Percentiles rank a stretch among this genome's conserved stretches.
Evolutionary conservation across 225 moss, liverwort and hornwort species (phyloP).

Genomic region (Lunularia cruciata): DNA sequence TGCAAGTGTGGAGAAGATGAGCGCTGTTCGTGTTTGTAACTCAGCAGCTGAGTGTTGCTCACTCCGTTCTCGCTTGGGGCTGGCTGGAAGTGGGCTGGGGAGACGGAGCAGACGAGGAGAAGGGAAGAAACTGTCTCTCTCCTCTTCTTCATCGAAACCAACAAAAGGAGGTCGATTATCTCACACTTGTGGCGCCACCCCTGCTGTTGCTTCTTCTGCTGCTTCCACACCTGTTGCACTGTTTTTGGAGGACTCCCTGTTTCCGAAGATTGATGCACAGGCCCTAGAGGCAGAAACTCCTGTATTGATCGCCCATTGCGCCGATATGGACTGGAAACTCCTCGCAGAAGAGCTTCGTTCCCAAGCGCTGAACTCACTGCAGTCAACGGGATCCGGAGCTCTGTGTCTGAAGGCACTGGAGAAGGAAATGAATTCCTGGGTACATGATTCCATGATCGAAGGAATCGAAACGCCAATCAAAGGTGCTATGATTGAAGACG

Average conservation of each 20-base stretch:
- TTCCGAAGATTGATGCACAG: conserved; percentile 30
- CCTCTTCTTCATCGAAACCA: background rate
- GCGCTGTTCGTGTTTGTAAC: background rate
- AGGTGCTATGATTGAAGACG: conserved; percentile 33
- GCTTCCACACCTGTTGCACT: background rate
- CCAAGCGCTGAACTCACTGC: conserved; percentile 52
- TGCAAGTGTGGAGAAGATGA: background rate
- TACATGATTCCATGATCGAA: conserved; percentile 54
- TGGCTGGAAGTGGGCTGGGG: conserved; percentile 8
- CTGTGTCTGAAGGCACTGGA: conserved; percentile 47
- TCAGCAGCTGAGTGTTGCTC: background rate
- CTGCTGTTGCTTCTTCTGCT: background rate
- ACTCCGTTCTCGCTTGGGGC: conserved; percentile 11
- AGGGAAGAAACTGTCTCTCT: background rate
- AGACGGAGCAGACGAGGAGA: background rate
- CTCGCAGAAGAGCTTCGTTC: conserved; percentile 62
- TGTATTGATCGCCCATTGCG: conserved; percentile 56
- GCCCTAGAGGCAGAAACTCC: conserved; percentile 65
- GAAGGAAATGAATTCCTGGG: conserved; percentile 42
- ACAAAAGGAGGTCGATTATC: background rate
- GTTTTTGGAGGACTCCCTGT: conserved; percentile 15
- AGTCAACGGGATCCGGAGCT: conserved; percentile 37
- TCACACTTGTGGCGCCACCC: background rate
- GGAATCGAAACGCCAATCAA: conserved; percentile 43
- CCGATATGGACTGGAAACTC: conserved; percentile 75